Conservation (phyloP, 345 rosid species). For the Hypericum androsaemum region DNA sequence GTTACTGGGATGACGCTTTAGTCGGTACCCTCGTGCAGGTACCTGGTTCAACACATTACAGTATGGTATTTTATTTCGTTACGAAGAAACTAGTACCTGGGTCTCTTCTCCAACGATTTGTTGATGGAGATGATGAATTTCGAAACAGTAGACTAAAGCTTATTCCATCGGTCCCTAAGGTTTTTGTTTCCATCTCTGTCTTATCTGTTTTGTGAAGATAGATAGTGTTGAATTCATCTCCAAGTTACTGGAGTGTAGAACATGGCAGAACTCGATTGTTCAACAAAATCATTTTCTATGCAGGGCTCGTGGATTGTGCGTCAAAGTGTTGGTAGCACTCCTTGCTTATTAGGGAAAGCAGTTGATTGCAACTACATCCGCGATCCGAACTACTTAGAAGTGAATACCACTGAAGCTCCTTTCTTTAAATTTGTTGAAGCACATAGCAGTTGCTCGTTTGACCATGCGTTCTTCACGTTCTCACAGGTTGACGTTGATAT, state of each 20-base stretch:
- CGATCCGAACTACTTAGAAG: constrained; percentile 75
- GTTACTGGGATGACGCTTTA: neutral
- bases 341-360: constrained; percentile 92
- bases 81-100: constrained; percentile 53
- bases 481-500: constrained; percentile 86
- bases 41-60: constrained; percentile 92
- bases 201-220: neutral
- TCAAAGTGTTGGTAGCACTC: constrained; percentile 98
- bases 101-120: constrained; percentile 85
- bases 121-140: constrained; percentile 97
- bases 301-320: constrained; percentile 99
- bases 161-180: constrained; percentile 94
- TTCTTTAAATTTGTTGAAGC: neutral
- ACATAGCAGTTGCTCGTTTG: neutral
- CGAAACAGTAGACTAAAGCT: constrained; percentile 94
- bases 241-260: no score
- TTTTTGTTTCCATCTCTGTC: constrained; percentile 15
- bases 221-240: neutral
- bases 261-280: no score
- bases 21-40: constrained; percentile 36
- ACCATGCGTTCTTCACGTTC: constrained; percentile 8
- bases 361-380: constrained; percentile 95
- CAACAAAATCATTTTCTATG: neutral
- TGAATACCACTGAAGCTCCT: constrained; percentile 17
- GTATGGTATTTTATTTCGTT: constrained; percentile 94